Evolutionary conservation across 2,329 filamentous ascomycete species (phyloP).

Genomic region (Sphaerostilbella broomeana): DNA sequence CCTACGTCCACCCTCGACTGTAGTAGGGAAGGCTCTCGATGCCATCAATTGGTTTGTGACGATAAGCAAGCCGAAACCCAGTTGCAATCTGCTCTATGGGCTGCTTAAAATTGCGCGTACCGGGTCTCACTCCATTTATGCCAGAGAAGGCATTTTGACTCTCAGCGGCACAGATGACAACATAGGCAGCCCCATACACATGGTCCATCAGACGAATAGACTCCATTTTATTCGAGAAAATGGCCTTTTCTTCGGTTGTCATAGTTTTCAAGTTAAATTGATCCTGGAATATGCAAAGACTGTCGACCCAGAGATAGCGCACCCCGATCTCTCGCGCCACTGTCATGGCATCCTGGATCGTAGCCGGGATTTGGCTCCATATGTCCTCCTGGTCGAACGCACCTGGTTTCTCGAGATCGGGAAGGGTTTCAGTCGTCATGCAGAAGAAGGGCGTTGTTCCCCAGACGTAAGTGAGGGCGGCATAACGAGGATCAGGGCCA

Average conservation of each 20-base stretch:
- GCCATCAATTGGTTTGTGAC: background rate
- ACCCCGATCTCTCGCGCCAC: constrained; percentile 1
- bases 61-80: background rate
- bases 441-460: background rate
- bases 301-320: constrained; percentile 1
- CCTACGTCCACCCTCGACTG: background rate
- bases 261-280: background rate
- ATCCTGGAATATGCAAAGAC: constrained; percentile 1
- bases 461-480: constrained; percentile 1
- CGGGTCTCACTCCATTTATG: background rate
- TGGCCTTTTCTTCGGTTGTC: background rate
- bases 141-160: background rate
- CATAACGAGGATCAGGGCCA: background rate
- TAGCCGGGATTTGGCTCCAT: constrained; percentile 1
- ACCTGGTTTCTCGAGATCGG: background rate
- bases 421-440: background rate
- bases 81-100: background rate
- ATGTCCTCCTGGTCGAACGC: background rate
- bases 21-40: background rate
- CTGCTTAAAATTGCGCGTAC: background rate
- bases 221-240: background rate
- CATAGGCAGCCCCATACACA: background rate
- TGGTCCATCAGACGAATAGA: background rate
- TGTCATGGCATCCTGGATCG: constrained; percentile 4
- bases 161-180: background rate